phyloP scores from a whole-genome alignment of 331 rosid genomes.

The Ulmus americana region DNA sequence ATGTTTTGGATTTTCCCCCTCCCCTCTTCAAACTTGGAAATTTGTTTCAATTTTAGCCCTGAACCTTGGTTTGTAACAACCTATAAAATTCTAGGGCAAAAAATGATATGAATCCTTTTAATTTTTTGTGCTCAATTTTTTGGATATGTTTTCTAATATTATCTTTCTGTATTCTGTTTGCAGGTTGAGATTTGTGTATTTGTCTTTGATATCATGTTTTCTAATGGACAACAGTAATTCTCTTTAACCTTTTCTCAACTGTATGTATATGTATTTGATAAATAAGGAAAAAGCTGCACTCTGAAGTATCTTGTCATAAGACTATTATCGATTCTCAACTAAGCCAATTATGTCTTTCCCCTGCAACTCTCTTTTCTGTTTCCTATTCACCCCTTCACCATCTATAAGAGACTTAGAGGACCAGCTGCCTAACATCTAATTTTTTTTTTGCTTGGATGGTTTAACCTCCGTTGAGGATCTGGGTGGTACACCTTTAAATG shows the following conservation, averaged over 20 bases:
- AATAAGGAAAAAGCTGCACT: background rate
- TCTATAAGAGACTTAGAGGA: background rate
- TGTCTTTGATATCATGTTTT: conserved; percentile 82
- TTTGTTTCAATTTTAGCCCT: too few species aligned
- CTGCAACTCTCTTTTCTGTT: background rate
- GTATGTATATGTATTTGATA: background rate
- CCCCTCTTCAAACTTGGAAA: too few species aligned
- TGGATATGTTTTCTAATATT: conserved; percentile 22
- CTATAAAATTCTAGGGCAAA: too few species aligned
- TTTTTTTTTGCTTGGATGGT: too few species aligned
- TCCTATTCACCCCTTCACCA: background rate
- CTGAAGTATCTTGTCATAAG: background rate
- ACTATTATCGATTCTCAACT: background rate
- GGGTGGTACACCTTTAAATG: too few species aligned
- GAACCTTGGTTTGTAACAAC: too few species aligned
- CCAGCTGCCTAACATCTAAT: background rate
- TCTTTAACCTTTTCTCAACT: conserved; percentile 21
- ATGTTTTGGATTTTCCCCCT: too few species aligned
- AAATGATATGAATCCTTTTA: background rate
- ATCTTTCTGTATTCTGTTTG: conserved; percentile 20
- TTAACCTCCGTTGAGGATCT: too few species aligned
- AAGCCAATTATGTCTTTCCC: background rate
- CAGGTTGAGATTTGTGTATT: conserved; percentile 86
- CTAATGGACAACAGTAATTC: conserved; percentile 74
- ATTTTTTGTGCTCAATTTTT: background rate